Conservation (phyloP, 768 basidiomycete species). For the Amyloporia xantha region DNA sequence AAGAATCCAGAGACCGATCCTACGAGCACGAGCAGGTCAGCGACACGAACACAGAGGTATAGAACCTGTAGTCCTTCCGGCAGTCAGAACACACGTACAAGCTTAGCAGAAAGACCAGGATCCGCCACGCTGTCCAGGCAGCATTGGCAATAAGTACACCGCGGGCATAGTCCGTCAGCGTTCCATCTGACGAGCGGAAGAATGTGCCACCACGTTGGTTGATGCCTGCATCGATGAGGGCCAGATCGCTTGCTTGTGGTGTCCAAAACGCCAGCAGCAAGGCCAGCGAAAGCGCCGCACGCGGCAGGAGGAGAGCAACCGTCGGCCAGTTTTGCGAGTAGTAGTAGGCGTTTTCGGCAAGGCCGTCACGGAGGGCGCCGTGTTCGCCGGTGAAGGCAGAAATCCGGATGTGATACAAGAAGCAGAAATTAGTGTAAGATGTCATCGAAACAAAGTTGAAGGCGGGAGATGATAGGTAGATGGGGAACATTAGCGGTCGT, state of each 20-base stretch:
- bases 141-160: constrained; percentile 76
- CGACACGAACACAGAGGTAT: not conserved
- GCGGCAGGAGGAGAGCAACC: constrained; percentile 73
- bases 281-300: constrained; percentile 70
- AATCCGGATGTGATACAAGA: constrained; percentile 71
- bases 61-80: too few species aligned
- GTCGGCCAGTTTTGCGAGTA: constrained; percentile 84
- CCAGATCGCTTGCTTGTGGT: constrained; percentile 40
- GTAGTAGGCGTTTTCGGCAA: constrained; percentile 82
- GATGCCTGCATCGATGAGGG: constrained; percentile 41
- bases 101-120: constrained; percentile 59
- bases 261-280: constrained; percentile 61
- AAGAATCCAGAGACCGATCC: constrained; percentile 74
- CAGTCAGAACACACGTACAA: constrained; percentile 63
- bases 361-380: constrained; percentile 43
- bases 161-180: constrained; percentile 69
- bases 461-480: constrained; percentile 77
- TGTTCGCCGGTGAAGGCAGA: constrained; percentile 54
- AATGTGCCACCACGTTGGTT: constrained; percentile 63
- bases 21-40: constrained; percentile 19
- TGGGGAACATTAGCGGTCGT: constrained; percentile 75
- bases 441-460: constrained; percentile 70
- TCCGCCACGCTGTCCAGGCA: constrained; percentile 74
- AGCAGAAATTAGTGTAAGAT: constrained; percentile 80
- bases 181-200: constrained; percentile 57